Conservation (phyloP, 2,329 filamentous ascomycete genomes). For the Aspergillus brasiliensis region DNA sequence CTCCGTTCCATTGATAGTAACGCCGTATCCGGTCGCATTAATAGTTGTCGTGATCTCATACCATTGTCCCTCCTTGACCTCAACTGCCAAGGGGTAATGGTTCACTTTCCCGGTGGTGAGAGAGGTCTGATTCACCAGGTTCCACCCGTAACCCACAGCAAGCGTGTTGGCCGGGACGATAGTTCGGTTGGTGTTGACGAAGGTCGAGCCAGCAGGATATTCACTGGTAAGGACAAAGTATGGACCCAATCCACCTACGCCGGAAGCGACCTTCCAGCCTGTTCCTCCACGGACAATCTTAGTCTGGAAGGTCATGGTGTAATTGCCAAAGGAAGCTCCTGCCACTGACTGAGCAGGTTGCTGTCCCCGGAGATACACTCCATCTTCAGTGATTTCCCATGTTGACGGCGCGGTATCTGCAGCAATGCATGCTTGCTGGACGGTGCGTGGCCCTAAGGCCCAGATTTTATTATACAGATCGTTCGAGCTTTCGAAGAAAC, state of each 20-base stretch:
- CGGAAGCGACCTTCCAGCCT: constrained; percentile 18
- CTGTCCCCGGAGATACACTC: constrained; percentile 15
- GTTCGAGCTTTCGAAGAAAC: constrained; percentile 15
- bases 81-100: not conserved
- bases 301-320: constrained; percentile 18
- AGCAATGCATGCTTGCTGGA: constrained; percentile 20
- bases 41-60: not conserved
- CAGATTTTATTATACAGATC: constrained; percentile 20
- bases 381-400: constrained; percentile 16
- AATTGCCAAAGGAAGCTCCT: constrained; percentile 14
- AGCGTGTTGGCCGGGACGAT: constrained; percentile 9
- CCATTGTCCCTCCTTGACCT: constrained; percentile 3
- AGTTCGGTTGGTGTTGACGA: constrained; percentile 9
- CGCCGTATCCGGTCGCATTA: not conserved
- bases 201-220: constrained; percentile 4
- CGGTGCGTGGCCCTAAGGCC: constrained; percentile 17
- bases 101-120: constrained; percentile 5
- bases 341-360: constrained; percentile 16
- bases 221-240: constrained; percentile 19
- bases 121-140: constrained; percentile 11
- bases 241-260: constrained; percentile 18
- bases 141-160: constrained; percentile 11
- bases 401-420: constrained; percentile 15
- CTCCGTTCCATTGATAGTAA: not conserved
- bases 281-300: constrained; percentile 19